phyloP scores from a whole-genome alignment of 2,329 filamentous ascomycete species.

The Microdochium bolleyi region DNA sequence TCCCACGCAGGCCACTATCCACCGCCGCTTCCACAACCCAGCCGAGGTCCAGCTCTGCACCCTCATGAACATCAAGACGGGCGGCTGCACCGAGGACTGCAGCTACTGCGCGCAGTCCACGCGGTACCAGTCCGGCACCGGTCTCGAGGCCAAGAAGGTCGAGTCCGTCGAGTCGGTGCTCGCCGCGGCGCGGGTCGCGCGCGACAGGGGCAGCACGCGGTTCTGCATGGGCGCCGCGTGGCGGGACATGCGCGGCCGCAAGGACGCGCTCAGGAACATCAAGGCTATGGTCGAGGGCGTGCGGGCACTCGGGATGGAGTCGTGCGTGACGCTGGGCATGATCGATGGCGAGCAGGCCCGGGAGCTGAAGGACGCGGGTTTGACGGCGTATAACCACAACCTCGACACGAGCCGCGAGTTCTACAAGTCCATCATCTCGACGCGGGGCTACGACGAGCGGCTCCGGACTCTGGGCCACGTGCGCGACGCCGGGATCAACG shows the following conservation, averaged over 20 bases:
- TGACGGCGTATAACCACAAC: constrained; percentile 94
- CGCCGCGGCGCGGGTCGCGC: constrained; percentile 66
- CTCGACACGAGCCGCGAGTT: constrained; percentile 85
- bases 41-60: constrained; percentile 86
- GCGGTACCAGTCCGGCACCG: constrained; percentile 67
- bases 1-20: constrained; percentile 56
- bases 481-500: constrained; percentile 77
- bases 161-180: constrained; percentile 75
- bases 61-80: constrained; percentile 94
- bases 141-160: constrained; percentile 72
- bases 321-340: constrained; percentile 91
- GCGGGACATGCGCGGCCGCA: constrained; percentile 88
- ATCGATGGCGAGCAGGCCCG: constrained; percentile 74
- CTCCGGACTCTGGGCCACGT: constrained; percentile 73
- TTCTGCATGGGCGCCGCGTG: constrained; percentile 96
- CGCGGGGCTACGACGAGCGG: constrained; percentile 79
- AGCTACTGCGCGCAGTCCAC: constrained; percentile 89
- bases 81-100: constrained; percentile 87
- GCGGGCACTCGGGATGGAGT: constrained; percentile 76
- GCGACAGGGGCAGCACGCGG: constrained; percentile 75
- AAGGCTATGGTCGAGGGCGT: constrained; percentile 81
- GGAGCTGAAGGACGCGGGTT: constrained; percentile 73
- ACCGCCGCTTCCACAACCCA: constrained; percentile 80
- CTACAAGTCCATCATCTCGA: constrained; percentile 81
- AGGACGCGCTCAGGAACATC: constrained; percentile 75